Evolutionary conservation across 2,329 filamentous ascomycete genomes (phyloP).

Genomic region (Thermoascus crustaceus): DNA sequence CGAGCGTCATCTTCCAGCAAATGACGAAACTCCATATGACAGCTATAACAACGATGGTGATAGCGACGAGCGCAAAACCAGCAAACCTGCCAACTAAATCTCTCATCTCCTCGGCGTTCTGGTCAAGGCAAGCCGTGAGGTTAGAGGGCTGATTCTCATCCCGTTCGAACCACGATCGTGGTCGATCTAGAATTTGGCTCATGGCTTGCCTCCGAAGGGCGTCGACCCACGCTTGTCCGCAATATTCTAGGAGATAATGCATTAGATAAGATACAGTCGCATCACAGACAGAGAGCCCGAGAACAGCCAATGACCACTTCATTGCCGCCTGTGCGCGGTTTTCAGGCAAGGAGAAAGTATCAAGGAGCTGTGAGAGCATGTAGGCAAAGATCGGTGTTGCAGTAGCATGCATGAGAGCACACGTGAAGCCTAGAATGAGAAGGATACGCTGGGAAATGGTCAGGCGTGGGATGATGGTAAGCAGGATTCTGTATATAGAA

Average conservation of each 20-base stretch:
- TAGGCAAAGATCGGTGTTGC: slow-evolving; percentile 68
- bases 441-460: slow-evolving; percentile 42
- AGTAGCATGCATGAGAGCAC: slow-evolving; percentile 56
- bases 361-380: slow-evolving; percentile 63
- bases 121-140: slow-evolving; percentile 66
- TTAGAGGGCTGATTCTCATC: slow-evolving; percentile 55
- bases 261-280: slow-evolving; percentile 56
- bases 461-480: slow-evolving; percentile 63
- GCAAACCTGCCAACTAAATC: slow-evolving; percentile 73
- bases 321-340: slow-evolving; percentile 45
- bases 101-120: slow-evolving; percentile 79
- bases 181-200: slow-evolving; percentile 63
- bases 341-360: slow-evolving; percentile 54
- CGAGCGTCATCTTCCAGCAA: slow-evolving; percentile 73
- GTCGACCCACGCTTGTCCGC: slow-evolving; percentile 71
- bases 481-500: slow-evolving; percentile 49
- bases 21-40: slow-evolving; percentile 65
- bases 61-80: slow-evolving; percentile 59
- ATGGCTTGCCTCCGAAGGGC: slow-evolving; percentile 60
- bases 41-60: slow-evolving; percentile 60
- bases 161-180: slow-evolving; percentile 68
- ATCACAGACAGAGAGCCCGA: slow-evolving; percentile 60
- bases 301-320: slow-evolving; percentile 62
- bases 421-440: slow-evolving; percentile 53
- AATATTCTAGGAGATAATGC: slow-evolving; percentile 63